Evolutionary conservation across 208 protist species (phyloP), one percentile per base, ranked within the genome.

Genomic region (Leishmania aethiopica): DNA sequence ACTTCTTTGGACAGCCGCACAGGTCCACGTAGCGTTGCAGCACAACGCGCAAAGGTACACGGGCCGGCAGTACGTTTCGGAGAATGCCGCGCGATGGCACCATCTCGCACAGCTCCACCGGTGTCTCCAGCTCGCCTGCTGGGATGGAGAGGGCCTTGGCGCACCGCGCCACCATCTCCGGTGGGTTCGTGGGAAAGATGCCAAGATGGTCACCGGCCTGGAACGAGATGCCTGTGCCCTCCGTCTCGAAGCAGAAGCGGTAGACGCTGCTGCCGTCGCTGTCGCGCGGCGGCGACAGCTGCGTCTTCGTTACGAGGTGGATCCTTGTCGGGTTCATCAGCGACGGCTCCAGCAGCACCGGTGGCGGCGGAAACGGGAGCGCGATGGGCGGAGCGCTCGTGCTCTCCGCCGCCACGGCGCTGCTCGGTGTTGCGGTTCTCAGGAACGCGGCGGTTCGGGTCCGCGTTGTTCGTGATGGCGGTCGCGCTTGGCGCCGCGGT

Each of bases 201-300:
- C 91, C 96, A 3, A 99, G 71, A 84, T 99, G 97, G 83, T 99
- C 98, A 35, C 98, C 98, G 1, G 96, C 95, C 72, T 98, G 89
- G 78, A 94, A 96, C n/a, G 70, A 97, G 86, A 88, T 95, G 91
- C n/a, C 83, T 47, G 88, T 84, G 70, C 76, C 79, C 4, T 79
- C 78, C 19, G 77, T 81, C 55, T 80, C 75, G 57, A 93, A 85
- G 69, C 85, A 84, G 45, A 91, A 74, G 35, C 87, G 88, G 72
- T 82, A 80, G 51, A 97, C 90, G 55, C 83, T 91, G 78, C 95
- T 94, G 32, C 87, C 89, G 72, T 96, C 91, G 53, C 84, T 83
- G 22, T 82, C 88, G 49, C 88, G 88, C 28, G 69, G n/a, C 35
- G 28, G 35, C 4, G 91, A 88, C 40, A 93, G 88, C 75, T 77